Conservation (phyloP, 2,329 filamentous ascomycete genomes). For the Leptographium lundbergii region DNA sequence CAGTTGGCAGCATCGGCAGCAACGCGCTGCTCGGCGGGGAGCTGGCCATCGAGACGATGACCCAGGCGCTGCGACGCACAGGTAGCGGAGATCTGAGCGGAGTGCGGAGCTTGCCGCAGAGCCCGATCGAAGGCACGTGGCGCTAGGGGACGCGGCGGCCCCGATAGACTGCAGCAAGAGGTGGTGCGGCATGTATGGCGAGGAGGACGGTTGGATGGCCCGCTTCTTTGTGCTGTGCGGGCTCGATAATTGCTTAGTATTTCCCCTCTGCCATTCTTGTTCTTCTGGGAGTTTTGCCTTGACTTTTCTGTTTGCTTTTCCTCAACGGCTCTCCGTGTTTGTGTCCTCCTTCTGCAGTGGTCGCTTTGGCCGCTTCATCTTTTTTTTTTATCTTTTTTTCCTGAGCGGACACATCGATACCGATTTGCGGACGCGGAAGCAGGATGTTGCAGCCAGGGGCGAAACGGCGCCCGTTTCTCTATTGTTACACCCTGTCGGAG, state of each 20-base stretch:
- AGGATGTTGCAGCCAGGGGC: background rate
- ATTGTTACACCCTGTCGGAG: background rate
- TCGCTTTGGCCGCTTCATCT: background rate
- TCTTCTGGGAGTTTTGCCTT: background rate
- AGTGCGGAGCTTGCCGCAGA: slow-evolving; percentile 42
- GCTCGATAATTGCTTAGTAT: background rate
- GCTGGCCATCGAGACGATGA: slow-evolving; percentile 86
- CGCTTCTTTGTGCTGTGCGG: background rate
- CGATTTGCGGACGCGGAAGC: background rate
- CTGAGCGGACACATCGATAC: background rate
- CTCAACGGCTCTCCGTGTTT: background rate
- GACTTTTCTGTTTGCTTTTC: background rate
- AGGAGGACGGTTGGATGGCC: background rate
- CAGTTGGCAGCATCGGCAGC: slow-evolving; percentile 12
- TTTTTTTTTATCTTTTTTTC: background rate
- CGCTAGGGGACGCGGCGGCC: background rate
- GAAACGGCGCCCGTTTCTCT: background rate
- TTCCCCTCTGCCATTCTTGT: background rate
- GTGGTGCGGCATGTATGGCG: background rate
- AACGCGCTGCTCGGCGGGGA: slow-evolving; percentile 40
- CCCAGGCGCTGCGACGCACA: slow-evolving; percentile 73
- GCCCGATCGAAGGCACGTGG: slow-evolving; percentile 37
- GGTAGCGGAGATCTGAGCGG: slow-evolving; percentile 65
- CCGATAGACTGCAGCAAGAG: background rate
- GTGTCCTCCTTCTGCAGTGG: background rate